Evolutionary conservation across 805 yeast genomes (phyloP), one percentile per base, ranked within the genome.

Genomic region (Suhomyces pyralidae): DNA sequence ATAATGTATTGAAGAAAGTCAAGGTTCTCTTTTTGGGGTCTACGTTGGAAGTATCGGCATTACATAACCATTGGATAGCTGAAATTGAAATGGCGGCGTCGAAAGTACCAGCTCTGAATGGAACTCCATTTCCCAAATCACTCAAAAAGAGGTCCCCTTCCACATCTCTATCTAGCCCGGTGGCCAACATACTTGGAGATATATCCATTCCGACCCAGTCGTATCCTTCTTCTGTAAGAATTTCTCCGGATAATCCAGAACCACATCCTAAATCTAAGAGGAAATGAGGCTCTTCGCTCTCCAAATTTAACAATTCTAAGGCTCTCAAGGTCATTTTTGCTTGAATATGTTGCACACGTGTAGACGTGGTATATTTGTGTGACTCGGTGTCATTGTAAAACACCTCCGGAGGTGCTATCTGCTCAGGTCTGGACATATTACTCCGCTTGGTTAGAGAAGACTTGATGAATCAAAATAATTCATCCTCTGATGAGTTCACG

Each of bases 311-410:
- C 36, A 94, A 76, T 61, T 94, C 99, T 46, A 94, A 74, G 0
- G 98, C 97, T 61, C 99, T 79, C 44, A 93, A 78, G 0, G 99
- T 91, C 99, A 94, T 94, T 67, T 90, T 88, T 2, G 98, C 98
- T 71, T 94, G 99, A 63, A 94, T 94, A 66, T 92, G 97, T 74
- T 94, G 99, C 48, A 94, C 97, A 79, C 99, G 94, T 4, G 97
- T 88, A 5, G 96, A 89, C 2, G 87, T 79, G 0, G 98, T 94
- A 69, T 94, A 94, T 65, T 94, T 94, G 58, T 79, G 77, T 0
- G 98, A 88, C 69, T 94, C 99, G 1, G 83, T 71, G 51, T 92
- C 97, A 77, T 91, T 88, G 69, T 94, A 94, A 67, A 93, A 94
- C 55, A 92, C 81, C 73, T 92, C 98, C 40, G 98, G 97, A 26